phyloP scores from a whole-genome alignment of 108 stramenopile species.

The Schizochytrium sp. region DNA sequence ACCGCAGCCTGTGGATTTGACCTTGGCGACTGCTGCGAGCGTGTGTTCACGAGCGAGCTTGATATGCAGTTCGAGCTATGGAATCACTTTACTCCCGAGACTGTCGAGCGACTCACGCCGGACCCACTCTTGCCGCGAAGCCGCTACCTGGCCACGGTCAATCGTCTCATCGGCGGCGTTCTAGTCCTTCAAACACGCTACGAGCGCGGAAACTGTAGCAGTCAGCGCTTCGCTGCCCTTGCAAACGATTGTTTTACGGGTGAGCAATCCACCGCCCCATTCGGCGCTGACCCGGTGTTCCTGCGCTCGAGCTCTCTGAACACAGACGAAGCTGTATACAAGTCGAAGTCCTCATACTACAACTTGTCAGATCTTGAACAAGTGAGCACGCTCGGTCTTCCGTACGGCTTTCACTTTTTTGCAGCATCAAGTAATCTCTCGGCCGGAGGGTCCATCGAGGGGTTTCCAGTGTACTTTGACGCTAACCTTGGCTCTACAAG shows the following conservation, averaged over 20 bases:
- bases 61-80: not conserved
- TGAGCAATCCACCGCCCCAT: not conserved
- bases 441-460: not conserved
- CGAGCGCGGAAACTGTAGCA: not conserved
- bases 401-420: not conserved
- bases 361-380: not conserved
- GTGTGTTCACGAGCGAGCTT: not conserved
- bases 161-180: not conserved
- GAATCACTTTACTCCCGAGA: not conserved
- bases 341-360: not conserved
- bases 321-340: not conserved
- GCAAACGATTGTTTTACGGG: not conserved
- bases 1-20: not conserved
- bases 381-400: not conserved
- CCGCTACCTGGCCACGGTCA: not conserved
- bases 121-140: not conserved
- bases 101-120: not conserved
- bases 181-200: not conserved
- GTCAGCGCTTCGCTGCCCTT: not conserved
- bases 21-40: conserved; percentile 7
- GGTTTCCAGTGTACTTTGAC: conserved; percentile 4
- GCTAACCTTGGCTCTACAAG: not conserved
- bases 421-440: not conserved
- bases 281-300: not conserved
- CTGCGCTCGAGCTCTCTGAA: not conserved